Conservation (phyloP, 2,329 filamentous ascomycete species). For the Colletotrichum lupini region DNA sequence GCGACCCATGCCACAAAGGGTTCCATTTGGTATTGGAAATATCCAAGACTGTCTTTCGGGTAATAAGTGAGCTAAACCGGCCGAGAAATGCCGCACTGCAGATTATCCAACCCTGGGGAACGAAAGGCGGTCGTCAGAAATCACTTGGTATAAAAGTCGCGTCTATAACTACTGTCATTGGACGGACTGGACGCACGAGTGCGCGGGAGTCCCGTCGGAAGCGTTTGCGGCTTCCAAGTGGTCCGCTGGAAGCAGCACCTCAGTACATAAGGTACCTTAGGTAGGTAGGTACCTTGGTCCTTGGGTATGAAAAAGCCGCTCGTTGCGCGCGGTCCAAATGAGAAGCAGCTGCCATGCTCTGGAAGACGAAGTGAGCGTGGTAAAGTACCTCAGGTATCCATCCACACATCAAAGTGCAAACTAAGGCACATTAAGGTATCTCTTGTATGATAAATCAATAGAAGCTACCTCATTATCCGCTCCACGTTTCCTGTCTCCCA, state of each 20-base stretch:
- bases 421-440: background rate
- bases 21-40: background rate
- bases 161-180: background rate
- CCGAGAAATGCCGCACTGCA: conserved; percentile 7
- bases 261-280: too few species aligned
- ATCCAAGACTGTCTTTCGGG: background rate
- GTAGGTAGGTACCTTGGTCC: too few species aligned
- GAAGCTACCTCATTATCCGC: too few species aligned
- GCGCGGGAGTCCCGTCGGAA: too few species aligned
- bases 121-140: background rate
- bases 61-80: background rate
- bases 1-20: too few species aligned
- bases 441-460: too few species aligned
- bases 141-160: background rate
- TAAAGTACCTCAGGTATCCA: background rate
- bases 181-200: background rate
- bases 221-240: background rate
- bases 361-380: too few species aligned
- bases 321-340: background rate
- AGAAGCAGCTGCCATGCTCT: background rate
- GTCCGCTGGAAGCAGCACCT: background rate
- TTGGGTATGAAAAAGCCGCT: background rate
- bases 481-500: too few species aligned
- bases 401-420: background rate
- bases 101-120: background rate